Evolutionary conservation across 108 stramenopile species (phyloP), one percentile per base, ranked within the genome.

Genomic region (Chaetoceros tenuissimus): DNA sequence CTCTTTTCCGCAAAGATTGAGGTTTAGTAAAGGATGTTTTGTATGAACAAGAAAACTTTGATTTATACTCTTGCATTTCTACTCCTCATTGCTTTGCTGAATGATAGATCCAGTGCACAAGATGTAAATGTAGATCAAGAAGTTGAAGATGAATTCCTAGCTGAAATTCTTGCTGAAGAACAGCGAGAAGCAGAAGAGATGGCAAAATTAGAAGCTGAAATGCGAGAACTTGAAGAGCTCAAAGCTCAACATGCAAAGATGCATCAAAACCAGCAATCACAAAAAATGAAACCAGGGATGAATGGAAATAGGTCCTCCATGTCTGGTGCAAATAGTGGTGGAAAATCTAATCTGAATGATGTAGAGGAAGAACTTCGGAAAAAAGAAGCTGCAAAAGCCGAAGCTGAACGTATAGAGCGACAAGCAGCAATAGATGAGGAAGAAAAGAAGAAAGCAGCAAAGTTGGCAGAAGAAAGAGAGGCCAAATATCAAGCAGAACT

Each of bases 401-500:
- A 40, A 13, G 34, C 34, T 40, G 13, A 40, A 40, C 5, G 13
- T 10, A 13, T 13, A 5, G 34, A 40, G 34, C 34, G 13, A 13
- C 34, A 40, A 13, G 34, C 34, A 10, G 34, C 34, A 40, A 5
- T 40, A 13, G 13, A 40, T 10, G 34, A 40, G 34, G 34, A 5
- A 13, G 34, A 40, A 40, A 40, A 13, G 34, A 40, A 77, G 52
- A 30, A 56, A 3, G 58, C 69, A 49, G 66, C 77, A 7, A 55
- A 62, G 47, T 66, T 77, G 24, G 63, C 61, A 29, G 16, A 53
- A 0, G 64, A 82, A 55, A 56, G 85, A 28, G 85, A 91, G 53
- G 74, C 74, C 29, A 53, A 60, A 46, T 91, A 82, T 64, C 67
- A 85, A 67, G 67, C 71, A 27, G 79, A 82, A 31, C 31, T 91